Evolutionary conservation across 2,329 filamentous ascomycete genomes (phyloP).

Genomic region (Verticillium longisporum): DNA sequence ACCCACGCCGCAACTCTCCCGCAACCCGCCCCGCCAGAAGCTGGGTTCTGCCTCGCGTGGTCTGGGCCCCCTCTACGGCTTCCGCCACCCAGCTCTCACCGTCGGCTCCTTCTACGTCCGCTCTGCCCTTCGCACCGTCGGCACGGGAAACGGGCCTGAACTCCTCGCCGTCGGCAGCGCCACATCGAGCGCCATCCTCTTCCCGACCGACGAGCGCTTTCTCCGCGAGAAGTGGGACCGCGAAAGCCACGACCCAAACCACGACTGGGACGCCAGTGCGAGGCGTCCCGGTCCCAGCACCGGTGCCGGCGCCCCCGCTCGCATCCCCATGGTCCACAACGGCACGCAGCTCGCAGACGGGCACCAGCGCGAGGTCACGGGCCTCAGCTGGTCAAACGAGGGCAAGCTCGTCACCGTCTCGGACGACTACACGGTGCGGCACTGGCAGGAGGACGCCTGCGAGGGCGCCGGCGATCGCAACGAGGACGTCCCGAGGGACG

Average conservation of each 20-base stretch:
- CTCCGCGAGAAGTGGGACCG: constrained; percentile 38
- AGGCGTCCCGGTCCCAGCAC: not conserved
- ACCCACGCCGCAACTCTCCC: constrained; percentile 64
- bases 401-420: constrained; percentile 59
- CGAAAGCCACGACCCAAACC: constrained; percentile 13
- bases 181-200: constrained; percentile 72
- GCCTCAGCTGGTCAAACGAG: constrained; percentile 61
- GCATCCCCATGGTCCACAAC: constrained; percentile 65
- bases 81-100: constrained; percentile 73
- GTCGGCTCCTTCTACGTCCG: constrained; percentile 91
- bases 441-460: constrained; percentile 28
- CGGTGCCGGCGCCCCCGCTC: constrained; percentile 12
- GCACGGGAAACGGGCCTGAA: constrained; percentile 54
- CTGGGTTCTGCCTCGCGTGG: constrained; percentile 46
- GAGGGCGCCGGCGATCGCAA: constrained; percentile 37
- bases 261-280: constrained; percentile 17
- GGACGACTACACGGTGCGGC: constrained; percentile 39
- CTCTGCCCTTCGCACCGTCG: constrained; percentile 63
- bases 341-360: constrained; percentile 78
- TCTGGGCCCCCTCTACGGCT: constrained; percentile 82
- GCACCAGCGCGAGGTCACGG: constrained; percentile 69
- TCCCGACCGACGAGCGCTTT: constrained; percentile 82
- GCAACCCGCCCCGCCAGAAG: constrained; percentile 31
- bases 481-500: not conserved
- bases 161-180: constrained; percentile 86